Evolutionary conservation across 768 basidiomycete species (phyloP), one percentile per base, ranked within the genome.

Genomic region (Pleurotus sapidus): DNA sequence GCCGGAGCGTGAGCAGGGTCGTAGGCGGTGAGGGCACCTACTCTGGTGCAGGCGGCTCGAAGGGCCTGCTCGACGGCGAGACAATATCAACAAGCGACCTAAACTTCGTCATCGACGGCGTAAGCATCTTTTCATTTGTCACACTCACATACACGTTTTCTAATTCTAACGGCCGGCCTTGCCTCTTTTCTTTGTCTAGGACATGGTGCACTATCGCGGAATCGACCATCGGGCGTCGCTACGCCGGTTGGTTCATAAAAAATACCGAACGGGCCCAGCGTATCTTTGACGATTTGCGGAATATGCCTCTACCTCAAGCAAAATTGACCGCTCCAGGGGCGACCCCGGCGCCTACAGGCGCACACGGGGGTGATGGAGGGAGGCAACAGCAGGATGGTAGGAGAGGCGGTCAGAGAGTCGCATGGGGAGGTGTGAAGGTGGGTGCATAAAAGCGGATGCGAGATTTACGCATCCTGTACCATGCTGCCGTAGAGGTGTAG

Each of bases 201-300:
- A 95, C 69, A 95, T 95, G 90, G 90, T 98, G 6, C 92, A 96
- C n/a, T 64, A 94, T 98, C 61, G 89, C 92, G 3, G 95, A 98
- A 70, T 94, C 93, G 18, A 97, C 93, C 0, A 87, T 96, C 17
- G 94, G 95, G 14, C 77, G 96, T 46, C 86, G 94, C 49, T 98
- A 93, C 71, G 96, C 94, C 2, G 93, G 94, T 39, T 97, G 94
- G 92, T 98, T 98, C 75, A 95, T 98, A 73, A 88, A 94, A 63
- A 93, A 95, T 71, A 92, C 93, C 4, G 95, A 97, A 70, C 85
- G 94, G 63, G 88, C 94, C 23, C 91, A 93, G 66, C 84, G 91
- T 62, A 90, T 95, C 56, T 79, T 88, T 60, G 93, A 95, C 64
- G 87, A 88, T 59, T 76, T 97, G 62, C 86, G 77, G 57, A 73